Evolutionary conservation across 495 filamentous ascomycete species (phyloP).

Genomic region (Aspergillus olivimuriae): DNA sequence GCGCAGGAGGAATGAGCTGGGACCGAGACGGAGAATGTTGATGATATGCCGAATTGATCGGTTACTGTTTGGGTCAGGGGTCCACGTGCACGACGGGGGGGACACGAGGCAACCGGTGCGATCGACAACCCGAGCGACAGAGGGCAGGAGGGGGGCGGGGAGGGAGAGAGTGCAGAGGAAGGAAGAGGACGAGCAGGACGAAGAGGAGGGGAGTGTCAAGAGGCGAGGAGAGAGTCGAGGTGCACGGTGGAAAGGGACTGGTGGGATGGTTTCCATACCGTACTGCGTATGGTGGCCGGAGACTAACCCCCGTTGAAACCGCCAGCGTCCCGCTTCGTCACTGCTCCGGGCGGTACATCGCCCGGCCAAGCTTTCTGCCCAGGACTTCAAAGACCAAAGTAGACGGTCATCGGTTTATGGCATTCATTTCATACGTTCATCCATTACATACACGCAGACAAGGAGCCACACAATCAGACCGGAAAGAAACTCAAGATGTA

Average conservation of each 20-base stretch:
- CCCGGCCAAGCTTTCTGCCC: too few relatives aligned
- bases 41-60: constrained; percentile 6
- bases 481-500: constrained; percentile 14
- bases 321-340: not conserved
- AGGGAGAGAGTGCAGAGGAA: not conserved
- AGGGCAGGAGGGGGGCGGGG: not conserved
- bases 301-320: constrained; percentile 8
- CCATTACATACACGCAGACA: constrained; percentile 13
- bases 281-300: too few relatives aligned
- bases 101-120: not conserved
- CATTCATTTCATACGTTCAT: too few relatives aligned
- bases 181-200: not conserved
- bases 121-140: not conserved
- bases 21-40: constrained; percentile 11
- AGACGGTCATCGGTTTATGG: too few relatives aligned
- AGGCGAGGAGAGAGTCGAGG: not conserved
- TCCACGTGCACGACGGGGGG: constrained; percentile 17
- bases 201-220: not conserved
- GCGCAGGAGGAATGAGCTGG: constrained; percentile 24
- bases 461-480: constrained; percentile 18
- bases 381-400: too few relatives aligned
- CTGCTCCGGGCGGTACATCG: too few relatives aligned
- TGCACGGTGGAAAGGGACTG: too few relatives aligned
- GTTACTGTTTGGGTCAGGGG: constrained; percentile 25
- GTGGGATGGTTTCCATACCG: too few relatives aligned